phyloP scores from a whole-genome alignment of 2,329 filamentous ascomycete species.

The Alternaria angustiovoidea region DNA sequence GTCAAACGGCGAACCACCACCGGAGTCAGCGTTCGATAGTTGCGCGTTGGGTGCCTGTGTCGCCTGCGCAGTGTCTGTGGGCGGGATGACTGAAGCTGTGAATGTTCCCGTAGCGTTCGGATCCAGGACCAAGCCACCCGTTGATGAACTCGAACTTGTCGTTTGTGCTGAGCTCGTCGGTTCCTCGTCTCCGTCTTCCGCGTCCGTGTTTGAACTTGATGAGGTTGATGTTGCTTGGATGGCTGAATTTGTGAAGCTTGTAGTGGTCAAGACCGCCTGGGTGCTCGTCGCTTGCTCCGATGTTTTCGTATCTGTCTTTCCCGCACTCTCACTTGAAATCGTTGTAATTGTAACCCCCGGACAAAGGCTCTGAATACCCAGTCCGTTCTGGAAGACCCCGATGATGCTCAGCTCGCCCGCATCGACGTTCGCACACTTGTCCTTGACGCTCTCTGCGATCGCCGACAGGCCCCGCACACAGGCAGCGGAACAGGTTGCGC shows the following conservation, averaged over 20 bases:
- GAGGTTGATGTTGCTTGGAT: slow-evolving; percentile 12
- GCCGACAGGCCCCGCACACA: slow-evolving; percentile 53
- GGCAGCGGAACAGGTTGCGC: slow-evolving; percentile 43
- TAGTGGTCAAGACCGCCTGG: neutral
- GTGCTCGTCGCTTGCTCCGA: slow-evolving; percentile 23
- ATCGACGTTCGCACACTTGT: slow-evolving; percentile 45
- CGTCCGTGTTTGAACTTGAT: slow-evolving; percentile 9
- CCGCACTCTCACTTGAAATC: slow-evolving; percentile 16
- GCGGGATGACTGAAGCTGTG: slow-evolving; percentile 9
- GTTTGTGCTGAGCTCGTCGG: slow-evolving; percentile 11
- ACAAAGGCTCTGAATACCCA: slow-evolving; percentile 52
- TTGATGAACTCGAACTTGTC: slow-evolving; percentile 14
- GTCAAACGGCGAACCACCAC: slow-evolving; percentile 59
- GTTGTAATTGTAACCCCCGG: slow-evolving; percentile 41
- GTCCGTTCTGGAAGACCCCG: slow-evolving; percentile 52
- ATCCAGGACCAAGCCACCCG: slow-evolving; percentile 22
- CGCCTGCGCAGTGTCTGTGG: slow-evolving; percentile 16
- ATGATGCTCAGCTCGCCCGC: slow-evolving; percentile 53
- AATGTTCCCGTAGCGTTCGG: slow-evolving; percentile 24
- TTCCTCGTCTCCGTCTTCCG: slow-evolving; percentile 8
- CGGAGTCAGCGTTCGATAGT: slow-evolving; percentile 47
- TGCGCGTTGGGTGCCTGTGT: slow-evolving; percentile 37
- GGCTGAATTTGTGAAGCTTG: slow-evolving; percentile 7
- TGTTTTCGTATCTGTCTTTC: slow-evolving; percentile 9
- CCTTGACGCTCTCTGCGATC: slow-evolving; percentile 45